These are phyloP conservation scores for Lactuca sativa DNA, from an alignment of 129 eudicot species.

Conservation along the genomic window DNA sequence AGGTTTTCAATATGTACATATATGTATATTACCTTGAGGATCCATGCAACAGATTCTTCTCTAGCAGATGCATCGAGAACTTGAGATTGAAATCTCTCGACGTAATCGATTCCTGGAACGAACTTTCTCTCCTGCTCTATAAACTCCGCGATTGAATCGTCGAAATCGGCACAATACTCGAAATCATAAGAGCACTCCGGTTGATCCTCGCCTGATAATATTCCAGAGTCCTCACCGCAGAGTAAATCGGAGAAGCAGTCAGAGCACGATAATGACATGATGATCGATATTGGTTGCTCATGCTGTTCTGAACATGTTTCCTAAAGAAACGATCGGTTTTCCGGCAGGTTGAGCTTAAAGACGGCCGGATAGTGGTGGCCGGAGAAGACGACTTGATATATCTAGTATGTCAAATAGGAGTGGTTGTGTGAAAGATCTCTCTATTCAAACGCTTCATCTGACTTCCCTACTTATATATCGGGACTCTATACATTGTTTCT, in stretches of 20 bases:
- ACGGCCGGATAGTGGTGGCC: constrained; percentile 22
- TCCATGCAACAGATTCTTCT: constrained; percentile 83
- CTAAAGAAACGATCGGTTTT: not conserved
- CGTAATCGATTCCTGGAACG: constrained; percentile 51
- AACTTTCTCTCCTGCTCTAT: constrained; percentile 72
- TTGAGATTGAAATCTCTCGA: constrained; percentile 45
- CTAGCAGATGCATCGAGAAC: constrained; percentile 67
- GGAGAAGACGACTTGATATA: constrained; percentile 27
- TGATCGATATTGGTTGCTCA: constrained; percentile 40
- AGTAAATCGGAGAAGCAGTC: constrained; percentile 83
- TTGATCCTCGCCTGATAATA: constrained; percentile 39
- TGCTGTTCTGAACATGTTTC: constrained; percentile 42
- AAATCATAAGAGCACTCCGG: constrained; percentile 60
- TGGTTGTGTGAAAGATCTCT: constrained; percentile 23
- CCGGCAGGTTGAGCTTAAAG: not conserved
- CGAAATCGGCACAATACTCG: constrained; percentile 49
- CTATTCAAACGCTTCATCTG: constrained; percentile 25
- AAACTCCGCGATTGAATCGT: constrained; percentile 74
- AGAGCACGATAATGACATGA: constrained; percentile 75
- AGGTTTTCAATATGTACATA: not conserved
- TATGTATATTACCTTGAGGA: constrained; percentile 65
- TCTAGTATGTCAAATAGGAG: constrained; percentile 8
- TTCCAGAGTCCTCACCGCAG: constrained; percentile 83
- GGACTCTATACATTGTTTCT: constrained; percentile 15
- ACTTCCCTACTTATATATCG: constrained; percentile 34